Evolutionary conservation across 2,329 filamentous ascomycete species (phyloP).

Genomic region (Neocucurbitaria cava): DNA sequence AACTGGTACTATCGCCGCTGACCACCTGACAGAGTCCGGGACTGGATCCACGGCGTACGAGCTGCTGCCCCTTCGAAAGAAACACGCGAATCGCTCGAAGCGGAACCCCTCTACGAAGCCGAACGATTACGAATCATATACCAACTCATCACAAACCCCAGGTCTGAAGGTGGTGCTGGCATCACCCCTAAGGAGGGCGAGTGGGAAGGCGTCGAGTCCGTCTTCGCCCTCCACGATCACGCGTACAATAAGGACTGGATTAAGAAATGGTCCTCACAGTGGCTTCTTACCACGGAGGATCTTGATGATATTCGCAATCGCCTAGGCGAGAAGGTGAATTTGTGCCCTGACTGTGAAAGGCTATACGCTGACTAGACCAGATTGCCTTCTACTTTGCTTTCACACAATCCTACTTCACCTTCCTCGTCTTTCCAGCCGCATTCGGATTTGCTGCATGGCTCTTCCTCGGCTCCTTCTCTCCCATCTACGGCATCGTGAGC

Average conservation of each 20-base stretch:
- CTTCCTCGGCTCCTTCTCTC: conserved; percentile 83
- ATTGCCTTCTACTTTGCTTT: conserved; percentile 97
- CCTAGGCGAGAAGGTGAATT: conserved; percentile 55
- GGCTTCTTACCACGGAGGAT: conserved; percentile 55
- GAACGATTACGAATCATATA: conserved; percentile 89
- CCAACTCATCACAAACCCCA: conserved; percentile 67
- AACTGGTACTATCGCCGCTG: neutral
- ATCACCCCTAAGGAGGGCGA: conserved; percentile 59
- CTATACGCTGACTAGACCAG: conserved; percentile 45
- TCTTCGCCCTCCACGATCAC: conserved; percentile 60
- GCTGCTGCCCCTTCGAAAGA: conserved; percentile 77
- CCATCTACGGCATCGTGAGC: conserved; percentile 77
- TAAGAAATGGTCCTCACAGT: conserved; percentile 59
- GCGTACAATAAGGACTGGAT: conserved; percentile 62
- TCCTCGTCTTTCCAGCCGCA: conserved; percentile 80
- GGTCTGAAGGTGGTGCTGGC: conserved; percentile 57
- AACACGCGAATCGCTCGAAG: conserved; percentile 69
- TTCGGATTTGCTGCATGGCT: conserved; percentile 81
- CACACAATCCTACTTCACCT: conserved; percentile 86
- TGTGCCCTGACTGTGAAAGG: neutral
- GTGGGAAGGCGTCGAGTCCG: conserved; percentile 58
- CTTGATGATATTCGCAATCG: conserved; percentile 59
- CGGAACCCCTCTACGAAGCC: conserved; percentile 82
- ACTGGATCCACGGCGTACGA: conserved; percentile 91
- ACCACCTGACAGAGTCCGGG: conserved; percentile 71